Evolutionary conservation across 2,329 filamentous ascomycete genomes (phyloP).

Genomic region (Ramichloridium luteum): DNA sequence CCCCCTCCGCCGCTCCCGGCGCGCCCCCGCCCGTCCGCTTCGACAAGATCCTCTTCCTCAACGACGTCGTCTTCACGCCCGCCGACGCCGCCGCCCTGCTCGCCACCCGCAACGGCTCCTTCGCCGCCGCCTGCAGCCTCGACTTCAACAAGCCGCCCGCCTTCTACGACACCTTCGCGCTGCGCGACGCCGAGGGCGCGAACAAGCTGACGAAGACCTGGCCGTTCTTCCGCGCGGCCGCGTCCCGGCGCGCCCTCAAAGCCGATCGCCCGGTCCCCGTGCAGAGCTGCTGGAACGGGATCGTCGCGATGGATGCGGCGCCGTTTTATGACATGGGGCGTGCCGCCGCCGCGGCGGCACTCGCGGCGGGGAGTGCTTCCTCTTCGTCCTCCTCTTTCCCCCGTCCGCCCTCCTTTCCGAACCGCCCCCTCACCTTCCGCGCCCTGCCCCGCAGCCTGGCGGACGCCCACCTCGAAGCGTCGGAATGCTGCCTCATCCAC

Average conservation of each 20-base stretch:
- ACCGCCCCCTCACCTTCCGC: conserved; percentile 45
- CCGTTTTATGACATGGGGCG: conserved; percentile 40
- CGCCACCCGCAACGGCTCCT: conserved; percentile 45
- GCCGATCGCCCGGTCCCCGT: conserved; percentile 45
- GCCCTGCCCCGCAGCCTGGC: conserved; percentile 51
- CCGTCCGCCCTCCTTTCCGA: no score
- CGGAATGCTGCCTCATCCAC: conserved; percentile 68
- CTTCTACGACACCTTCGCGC: conserved; percentile 53
- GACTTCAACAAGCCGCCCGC: conserved; percentile 44
- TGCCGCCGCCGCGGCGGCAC: no score
- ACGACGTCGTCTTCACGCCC: conserved; percentile 50
- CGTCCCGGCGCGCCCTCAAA: conserved; percentile 44
- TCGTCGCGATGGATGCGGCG: conserved; percentile 38
- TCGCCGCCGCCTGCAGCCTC: conserved; percentile 50
- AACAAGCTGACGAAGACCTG: conserved; percentile 43
- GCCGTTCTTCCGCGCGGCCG: conserved; percentile 44
- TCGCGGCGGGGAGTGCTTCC: no score
- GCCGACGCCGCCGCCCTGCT: conserved; percentile 46
- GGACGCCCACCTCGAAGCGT: conserved; percentile 54
- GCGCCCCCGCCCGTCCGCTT: no score
- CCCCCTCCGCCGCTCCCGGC: no score
- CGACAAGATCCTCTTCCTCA: conserved; percentile 50
- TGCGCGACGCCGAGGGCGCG: conserved; percentile 42
- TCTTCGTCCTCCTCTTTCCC: no score
- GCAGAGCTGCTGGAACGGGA: conserved; percentile 54